Evolutionary conservation across 2,329 filamentous ascomycete species (phyloP).

Genomic region (Phyllachora maydis): DNA sequence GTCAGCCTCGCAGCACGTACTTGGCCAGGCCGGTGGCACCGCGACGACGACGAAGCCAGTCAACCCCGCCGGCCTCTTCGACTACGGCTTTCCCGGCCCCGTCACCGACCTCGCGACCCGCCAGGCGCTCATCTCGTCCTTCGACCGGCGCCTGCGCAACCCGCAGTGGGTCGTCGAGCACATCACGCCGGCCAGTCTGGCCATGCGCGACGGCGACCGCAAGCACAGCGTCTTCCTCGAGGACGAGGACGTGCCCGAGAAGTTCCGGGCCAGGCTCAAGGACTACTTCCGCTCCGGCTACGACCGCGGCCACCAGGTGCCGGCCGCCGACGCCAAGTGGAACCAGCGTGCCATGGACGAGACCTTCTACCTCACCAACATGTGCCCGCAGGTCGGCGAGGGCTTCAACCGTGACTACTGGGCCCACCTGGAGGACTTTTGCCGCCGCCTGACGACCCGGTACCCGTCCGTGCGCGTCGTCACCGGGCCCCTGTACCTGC

Average conservation of each 20-base stretch:
- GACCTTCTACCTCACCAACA: slow-evolving; percentile 84
- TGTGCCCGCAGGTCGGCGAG: slow-evolving; percentile 96
- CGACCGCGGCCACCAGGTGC: slow-evolving; percentile 91
- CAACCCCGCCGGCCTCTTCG: slow-evolving; percentile 56
- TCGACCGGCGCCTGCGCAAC: slow-evolving; percentile 78
- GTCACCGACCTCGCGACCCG: slow-evolving; percentile 63
- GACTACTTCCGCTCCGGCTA: slow-evolving; percentile 94
- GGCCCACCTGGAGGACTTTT: slow-evolving; percentile 97
- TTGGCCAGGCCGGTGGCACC: slow-evolving; percentile 12
- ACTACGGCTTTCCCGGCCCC: slow-evolving; percentile 85
- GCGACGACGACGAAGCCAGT: slow-evolving; percentile 15
- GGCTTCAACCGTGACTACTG: slow-evolving; percentile 99
- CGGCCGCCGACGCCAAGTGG: slow-evolving; percentile 92
- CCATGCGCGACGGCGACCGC: slow-evolving; percentile 56
- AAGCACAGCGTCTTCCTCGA: slow-evolving; percentile 70
- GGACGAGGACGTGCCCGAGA: slow-evolving; percentile 57
- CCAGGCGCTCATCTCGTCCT: slow-evolving; percentile 63
- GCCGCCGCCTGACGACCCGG: slow-evolving; percentile 54
- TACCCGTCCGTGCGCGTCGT: slow-evolving; percentile 85
- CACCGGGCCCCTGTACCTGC: slow-evolving; percentile 85
- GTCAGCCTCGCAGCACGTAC: slow-evolving; percentile 38
- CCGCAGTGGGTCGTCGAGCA: slow-evolving; percentile 92
- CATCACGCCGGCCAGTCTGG: slow-evolving; percentile 75
- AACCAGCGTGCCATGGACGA: slow-evolving; percentile 85
- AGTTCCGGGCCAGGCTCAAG: slow-evolving; percentile 75